Base-by-base conservation (phyloP, 768 basidiomycete genomes). In the Exidia glandulosa region DNA sequence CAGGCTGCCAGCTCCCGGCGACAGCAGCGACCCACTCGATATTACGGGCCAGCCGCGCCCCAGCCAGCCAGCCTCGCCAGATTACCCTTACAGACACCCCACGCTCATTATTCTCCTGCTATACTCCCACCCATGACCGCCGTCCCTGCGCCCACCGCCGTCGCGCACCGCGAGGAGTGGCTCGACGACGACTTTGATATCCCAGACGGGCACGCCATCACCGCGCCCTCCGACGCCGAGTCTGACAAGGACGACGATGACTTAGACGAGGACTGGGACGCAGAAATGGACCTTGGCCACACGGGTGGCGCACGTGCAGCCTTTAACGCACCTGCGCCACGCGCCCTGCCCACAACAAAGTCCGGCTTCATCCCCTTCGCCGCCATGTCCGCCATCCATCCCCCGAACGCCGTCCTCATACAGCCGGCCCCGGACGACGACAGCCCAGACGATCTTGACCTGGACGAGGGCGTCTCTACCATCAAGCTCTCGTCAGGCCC, bases 151-250 rank as follows among this genome's bases (percentile, higher is more conserved):
- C 85, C 84, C 13, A 73, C 80, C 52, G 74, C 79, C 63, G 72
- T 75, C 45, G 67, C 77, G 37, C 71, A 78, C 59, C 80, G 81
- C 63, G 89, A 92, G 73, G 88, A 90, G 75, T 92, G 90, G 89
- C 79, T 82, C 48, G 90, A 92, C 71, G 86, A 87, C 62, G 90
- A 92, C 73, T 91, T 92, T 69, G 90, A 90, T 69, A 75, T 92
- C 25, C 85, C 87, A 59, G 90, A 92, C 55, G 89, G 82, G 47
- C 81, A 81, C 55, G 36, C 60, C 30, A 54, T 66, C 16, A 82
- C 85, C 65, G 72, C 85, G 36, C 78, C 78, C 29, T 56, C 63
- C 27, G 80, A 77, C 64, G 71, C 73, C 19, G 80, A 81, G 63
- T 79, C 79, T 25, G 85, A 87, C 76, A 86, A 79, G 73, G 83